Evolutionary conservation across 352 stramenopile species (phyloP).

Genomic region (Thraustotheca clavata): DNA sequence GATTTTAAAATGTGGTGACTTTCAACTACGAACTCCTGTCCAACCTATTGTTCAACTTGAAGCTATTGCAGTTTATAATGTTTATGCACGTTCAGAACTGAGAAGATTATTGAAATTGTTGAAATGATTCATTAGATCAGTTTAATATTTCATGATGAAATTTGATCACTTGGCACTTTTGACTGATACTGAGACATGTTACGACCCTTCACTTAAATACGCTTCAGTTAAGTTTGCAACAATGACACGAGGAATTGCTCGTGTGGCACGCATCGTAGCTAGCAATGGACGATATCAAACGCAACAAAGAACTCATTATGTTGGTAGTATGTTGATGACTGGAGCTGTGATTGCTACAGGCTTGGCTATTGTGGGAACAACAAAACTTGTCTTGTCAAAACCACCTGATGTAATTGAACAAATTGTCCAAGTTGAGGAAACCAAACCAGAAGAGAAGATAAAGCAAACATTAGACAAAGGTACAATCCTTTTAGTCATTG

Average conservation of each 20-base stretch:
- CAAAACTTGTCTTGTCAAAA: background rate
- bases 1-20: slow-evolving; percentile 54
- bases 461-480: background rate
- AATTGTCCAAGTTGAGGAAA: no score
- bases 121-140: no score
- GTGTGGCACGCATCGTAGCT: no score
- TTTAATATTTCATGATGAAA: no score
- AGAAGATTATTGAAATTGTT: background rate
- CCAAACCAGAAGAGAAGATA: background rate
- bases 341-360: background rate
- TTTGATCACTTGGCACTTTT: no score
- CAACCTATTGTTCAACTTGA: slow-evolving; percentile 47
- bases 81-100: slow-evolving; percentile 39
- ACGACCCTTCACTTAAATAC: no score
- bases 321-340: background rate
- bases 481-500: background rate
- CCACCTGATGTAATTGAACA: no score
- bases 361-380: background rate
- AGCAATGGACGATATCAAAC: no score
- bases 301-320: background rate
- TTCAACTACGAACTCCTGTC: slow-evolving; percentile 48
- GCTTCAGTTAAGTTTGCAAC: no score
- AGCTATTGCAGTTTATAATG: slow-evolving; percentile 41
- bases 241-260: no score
- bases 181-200: no score